Evolutionary conservation across 2,329 filamentous ascomycete genomes (phyloP).

Genomic region (Pestalotiopsis fici): DNA sequence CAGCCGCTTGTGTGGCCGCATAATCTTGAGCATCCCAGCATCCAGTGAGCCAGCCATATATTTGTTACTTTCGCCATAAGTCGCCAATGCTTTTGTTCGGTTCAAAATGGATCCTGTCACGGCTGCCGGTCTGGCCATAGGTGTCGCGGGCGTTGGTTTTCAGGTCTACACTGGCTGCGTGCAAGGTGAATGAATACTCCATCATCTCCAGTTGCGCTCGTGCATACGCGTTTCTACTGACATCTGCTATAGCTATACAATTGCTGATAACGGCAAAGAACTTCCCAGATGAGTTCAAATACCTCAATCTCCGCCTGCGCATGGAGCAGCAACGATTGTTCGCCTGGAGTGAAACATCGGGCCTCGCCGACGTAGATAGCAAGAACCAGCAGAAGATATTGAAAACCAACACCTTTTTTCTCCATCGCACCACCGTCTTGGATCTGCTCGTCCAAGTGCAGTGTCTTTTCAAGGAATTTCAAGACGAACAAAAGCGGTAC

Average conservation of each 20-base stretch:
- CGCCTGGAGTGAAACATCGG: constrained; percentile 51
- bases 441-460: constrained; percentile 48
- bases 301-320: constrained; percentile 47
- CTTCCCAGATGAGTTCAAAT: constrained; percentile 48
- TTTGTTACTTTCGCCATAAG: too few species aligned
- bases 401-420: constrained; percentile 47
- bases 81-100: neutral
- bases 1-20: too few species aligned
- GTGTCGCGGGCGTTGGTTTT: constrained; percentile 45
- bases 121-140: constrained; percentile 40
- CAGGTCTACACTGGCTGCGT: constrained; percentile 49
- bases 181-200: constrained; percentile 31
- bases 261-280: constrained; percentile 47
- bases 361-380: constrained; percentile 43
- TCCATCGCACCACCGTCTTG: constrained; percentile 50
- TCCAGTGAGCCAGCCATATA: too few species aligned
- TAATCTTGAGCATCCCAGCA: too few species aligned
- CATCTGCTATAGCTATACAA: constrained; percentile 40
- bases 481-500: constrained; percentile 40
- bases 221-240: neutral
- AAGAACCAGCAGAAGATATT: constrained; percentile 41
- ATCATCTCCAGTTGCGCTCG: neutral
- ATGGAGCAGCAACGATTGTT: constrained; percentile 53
- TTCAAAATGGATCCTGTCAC: constrained; percentile 43
- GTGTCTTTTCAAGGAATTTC: constrained; percentile 48